phyloP scores from a whole-genome alignment of 2,329 filamentous ascomycete species.

The Colletotrichum siamense region DNA sequence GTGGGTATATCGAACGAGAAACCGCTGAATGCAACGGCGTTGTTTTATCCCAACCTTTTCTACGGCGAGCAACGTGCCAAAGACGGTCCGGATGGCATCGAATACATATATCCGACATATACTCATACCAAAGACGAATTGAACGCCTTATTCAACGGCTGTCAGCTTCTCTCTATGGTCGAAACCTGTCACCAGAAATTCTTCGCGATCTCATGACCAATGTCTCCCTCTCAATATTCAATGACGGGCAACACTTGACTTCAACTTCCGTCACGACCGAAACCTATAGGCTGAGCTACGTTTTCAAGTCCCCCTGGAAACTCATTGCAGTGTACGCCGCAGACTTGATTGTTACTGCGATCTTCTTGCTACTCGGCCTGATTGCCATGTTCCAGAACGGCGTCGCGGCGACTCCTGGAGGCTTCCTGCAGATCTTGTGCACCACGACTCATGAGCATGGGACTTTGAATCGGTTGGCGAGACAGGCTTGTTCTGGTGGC shows the following conservation, averaged over 20 bases:
- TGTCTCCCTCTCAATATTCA: background rate
- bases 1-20: background rate
- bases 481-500: background rate
- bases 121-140: background rate
- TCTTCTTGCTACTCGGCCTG: background rate
- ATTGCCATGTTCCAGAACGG: background rate
- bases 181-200: background rate
- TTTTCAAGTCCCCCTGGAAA: background rate
- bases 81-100: background rate
- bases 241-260: background rate
- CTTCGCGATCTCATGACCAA: background rate
- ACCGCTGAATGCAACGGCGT: background rate
- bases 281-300: background rate
- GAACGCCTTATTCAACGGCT: background rate
- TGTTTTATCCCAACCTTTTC: background rate
- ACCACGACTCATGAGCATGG: background rate
- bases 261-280: background rate
- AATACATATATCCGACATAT: background rate
- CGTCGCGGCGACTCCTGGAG: background rate
- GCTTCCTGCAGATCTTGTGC: background rate
- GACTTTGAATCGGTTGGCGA: background rate
- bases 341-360: background rate
- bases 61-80: background rate
- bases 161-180: background rate
- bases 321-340: background rate